These are phyloP conservation scores for Phaffia rhodozyma DNA, from an alignment of 1,284 basidiomycete genomes.

Conservation along the genomic window DNA sequence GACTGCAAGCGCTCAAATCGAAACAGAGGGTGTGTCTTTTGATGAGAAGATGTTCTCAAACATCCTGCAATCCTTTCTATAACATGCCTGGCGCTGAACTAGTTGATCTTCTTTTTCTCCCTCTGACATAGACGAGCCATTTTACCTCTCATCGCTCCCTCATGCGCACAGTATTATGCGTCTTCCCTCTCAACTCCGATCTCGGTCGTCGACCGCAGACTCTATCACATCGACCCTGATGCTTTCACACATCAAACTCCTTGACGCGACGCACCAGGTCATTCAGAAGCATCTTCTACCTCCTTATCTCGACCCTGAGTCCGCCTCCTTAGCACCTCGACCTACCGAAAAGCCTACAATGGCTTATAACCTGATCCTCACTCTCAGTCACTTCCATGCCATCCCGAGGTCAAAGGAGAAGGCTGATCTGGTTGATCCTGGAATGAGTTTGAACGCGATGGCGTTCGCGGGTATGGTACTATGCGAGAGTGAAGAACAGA, in stretches of 20 bases:
- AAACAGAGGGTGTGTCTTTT: constrained; percentile 2
- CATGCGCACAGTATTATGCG: constrained; percentile 9
- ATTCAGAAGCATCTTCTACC: no score
- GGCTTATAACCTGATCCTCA: constrained; percentile 12
- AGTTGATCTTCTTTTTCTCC: background rate
- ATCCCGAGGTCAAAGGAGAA: constrained; percentile 13
- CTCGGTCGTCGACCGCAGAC: constrained; percentile 1
- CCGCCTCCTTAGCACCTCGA: background rate
- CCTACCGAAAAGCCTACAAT: background rate
- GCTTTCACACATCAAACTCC: constrained; percentile 8
- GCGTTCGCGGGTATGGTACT: constrained; percentile 13
- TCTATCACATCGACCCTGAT: constrained; percentile 1
- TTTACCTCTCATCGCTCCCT: constrained; percentile 4
- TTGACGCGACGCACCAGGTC: constrained; percentile 10
- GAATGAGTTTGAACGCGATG: constrained; percentile 12
- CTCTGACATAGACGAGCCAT: constrained; percentile 10
- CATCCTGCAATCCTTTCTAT: no score
- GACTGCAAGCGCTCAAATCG: background rate
- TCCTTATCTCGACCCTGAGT: no score
- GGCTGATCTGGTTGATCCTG: background rate
- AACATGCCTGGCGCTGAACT: background rate
- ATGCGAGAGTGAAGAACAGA: background rate
- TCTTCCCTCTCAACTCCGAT: constrained; percentile 1
- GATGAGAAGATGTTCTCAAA: no score
- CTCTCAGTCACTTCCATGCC: background rate